Base-by-base conservation (phyloP, 257 asterid genomes). In the Parsonsia alboflavescens region DNA sequence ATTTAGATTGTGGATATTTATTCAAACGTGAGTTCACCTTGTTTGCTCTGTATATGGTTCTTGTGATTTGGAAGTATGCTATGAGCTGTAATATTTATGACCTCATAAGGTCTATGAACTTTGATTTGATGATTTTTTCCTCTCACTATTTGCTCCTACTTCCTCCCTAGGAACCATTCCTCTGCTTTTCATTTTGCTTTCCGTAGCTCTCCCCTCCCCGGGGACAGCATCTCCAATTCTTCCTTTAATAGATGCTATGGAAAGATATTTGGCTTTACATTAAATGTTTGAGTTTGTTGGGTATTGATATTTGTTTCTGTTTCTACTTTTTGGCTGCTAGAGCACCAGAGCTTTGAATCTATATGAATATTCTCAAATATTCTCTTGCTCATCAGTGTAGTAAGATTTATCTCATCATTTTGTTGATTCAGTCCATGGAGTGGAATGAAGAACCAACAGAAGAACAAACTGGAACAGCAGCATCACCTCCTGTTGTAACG, bases 371-470 rank as follows among this genome's bases (percentile, higher is more conserved):
- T 48, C 52, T 64, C 61, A 48, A 21, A 17, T 36, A 57, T 26
- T 71, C 44, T 58, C 16, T 65, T 41, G 33, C 41, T 69, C 41
- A 36, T 9, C 36, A 39, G 39, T n/a, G n/a, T 19, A 64, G 3
- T 7, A 39, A 36, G 3, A 17, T 63, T 65, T 2, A 10, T 39
- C 16, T 42, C 42, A 50, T 61, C 44, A 7, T 44, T 61, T 78
- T 78, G 66, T 71, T 62, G 19, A 48, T 30, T 50, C 79, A 93
- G 98, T 85, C 94, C 68, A 65, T 81, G 75, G 98, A 95, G 77
- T 95, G 98, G 99, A 90, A 90, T 77, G 97, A 92, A 75, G 97
- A 92, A 79, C 78, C 87, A 62, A 49, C 90, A 73, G 99, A 92
- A 78, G 96, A 92, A 74, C 96, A 86, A 78, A 83, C 83, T 76